Base-by-base conservation (phyloP, 805 yeast genomes). In the Wickerhamomyces alni region DNA sequence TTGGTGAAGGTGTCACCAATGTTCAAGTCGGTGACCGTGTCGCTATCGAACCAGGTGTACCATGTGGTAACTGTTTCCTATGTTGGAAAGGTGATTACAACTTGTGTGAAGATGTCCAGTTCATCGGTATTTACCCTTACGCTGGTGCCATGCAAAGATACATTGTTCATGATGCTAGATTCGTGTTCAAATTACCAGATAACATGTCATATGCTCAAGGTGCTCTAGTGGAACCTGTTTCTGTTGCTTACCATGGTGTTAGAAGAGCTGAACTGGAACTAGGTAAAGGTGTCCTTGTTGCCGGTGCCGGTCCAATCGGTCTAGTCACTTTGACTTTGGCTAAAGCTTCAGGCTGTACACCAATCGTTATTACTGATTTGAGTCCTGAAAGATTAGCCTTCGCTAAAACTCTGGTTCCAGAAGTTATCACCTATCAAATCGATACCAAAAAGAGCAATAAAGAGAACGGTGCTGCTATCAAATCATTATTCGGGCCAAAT, bases 251-350 rank as follows among this genome's bases (percentile, higher is more conserved):
- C 38, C 76, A 73, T 38, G 81, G 77, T 21, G 63, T 76, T 34
- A 67, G 66, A 47, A 61, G 71, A 46, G 67, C 77, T 3, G 67
- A 69, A 15, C 56, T 75, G 33, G 60, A 58, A 39, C 51, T 72
- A n/a, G 80, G 79, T 37, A 69, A 68, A 45, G 72, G 75, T 18
- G 65, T 63, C 11, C 52, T 70, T 34, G 61, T 75, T 38, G 65
- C 70, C 31, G 82, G 82, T 38, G 78, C 79, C 15, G 80, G 81
- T 17, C 80, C 81, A n/a, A 75, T 75, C 47, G 81, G 81, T 13
- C 56, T 75, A 25, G 65, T 71, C 30, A 57, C 74, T 19, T 65
- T 76, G 36, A 45, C 67, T 4, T 53, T 73, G 35, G 77, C 77
- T 10, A 62, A 66, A 26, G 78, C 77, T 12, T 63, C 71, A 2